phyloP scores from a whole-genome alignment of 2,329 filamentous ascomycete species.

The Teratosphaeria viscida region DNA sequence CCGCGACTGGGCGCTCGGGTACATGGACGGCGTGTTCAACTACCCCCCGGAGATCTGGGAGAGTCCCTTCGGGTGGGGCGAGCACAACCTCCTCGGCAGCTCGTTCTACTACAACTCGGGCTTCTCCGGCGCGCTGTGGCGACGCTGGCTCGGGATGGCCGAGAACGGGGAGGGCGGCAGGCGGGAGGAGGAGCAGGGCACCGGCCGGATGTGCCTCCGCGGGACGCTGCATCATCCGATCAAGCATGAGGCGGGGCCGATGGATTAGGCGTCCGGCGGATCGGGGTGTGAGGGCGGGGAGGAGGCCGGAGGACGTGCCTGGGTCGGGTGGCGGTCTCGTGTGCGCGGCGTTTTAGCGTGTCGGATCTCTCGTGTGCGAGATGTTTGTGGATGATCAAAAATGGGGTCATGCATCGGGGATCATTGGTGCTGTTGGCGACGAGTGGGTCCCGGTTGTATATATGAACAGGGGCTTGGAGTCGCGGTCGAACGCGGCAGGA shows the following conservation, averaged over 20 bases:
- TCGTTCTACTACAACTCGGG: constrained; percentile 43
- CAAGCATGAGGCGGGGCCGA: constrained; percentile 35
- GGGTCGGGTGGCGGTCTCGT: not conserved
- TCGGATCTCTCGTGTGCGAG: too few relatives aligned
- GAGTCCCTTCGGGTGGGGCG: constrained; percentile 41
- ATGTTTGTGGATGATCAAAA: too few relatives aligned
- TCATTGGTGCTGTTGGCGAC: too few relatives aligned
- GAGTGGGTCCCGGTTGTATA: too few relatives aligned
- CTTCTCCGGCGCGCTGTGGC: constrained; percentile 39
- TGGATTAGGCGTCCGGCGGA: not conserved
- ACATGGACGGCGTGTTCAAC: constrained; percentile 40
- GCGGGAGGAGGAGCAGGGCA: constrained; percentile 26
- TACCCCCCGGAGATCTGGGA: constrained; percentile 35
- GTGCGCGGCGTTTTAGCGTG: not conserved
- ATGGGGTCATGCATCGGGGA: too few relatives aligned
- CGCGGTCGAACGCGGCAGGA: too few relatives aligned
- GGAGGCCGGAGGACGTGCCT: not conserved
- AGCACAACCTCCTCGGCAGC: constrained; percentile 41
- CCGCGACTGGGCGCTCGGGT: constrained; percentile 51
- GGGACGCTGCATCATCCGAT: constrained; percentile 38
- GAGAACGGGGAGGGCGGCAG: constrained; percentile 33
- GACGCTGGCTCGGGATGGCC: constrained; percentile 38
- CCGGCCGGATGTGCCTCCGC: constrained; percentile 37
- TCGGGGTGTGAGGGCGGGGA: not conserved
- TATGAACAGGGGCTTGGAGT: too few relatives aligned